Base-by-base conservation (phyloP, 257 asterid species). In the Nemophila menziesii region DNA sequence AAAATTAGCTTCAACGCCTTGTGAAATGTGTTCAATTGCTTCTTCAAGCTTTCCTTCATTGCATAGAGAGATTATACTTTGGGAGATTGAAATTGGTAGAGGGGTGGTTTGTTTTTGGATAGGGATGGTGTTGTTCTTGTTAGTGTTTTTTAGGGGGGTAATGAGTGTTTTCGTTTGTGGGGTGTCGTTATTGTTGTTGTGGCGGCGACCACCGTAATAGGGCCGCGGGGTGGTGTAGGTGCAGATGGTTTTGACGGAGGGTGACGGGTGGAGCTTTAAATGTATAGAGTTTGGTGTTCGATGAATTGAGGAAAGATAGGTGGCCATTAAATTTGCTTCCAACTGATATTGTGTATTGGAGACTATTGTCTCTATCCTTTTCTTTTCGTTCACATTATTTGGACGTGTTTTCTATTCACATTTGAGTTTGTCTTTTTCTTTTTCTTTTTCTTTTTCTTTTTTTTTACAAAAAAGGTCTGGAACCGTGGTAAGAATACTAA, bases 21-120 rank as follows among this genome's bases (percentile, higher is more conserved):
- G 63, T 22, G 49, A 44, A 37, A 69, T 57, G 20, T 48, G 42
- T 13, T 61, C 61, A 27, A 64, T 46, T 8, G 54, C 77, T 60
- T 64, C 49, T 37, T 69, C 33, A 46, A 64, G 16, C 33, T 60
- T 69, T 19, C 77, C 72, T 43, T 64, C 63, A 16, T 53, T 23
- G 45, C 69, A 61, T 5, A 65, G 42, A 9, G 61, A 34, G 19
- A 43, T 17, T 36, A 69, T 56, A 60, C 57, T 49, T 20, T 45
- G 58, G 8, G 44, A 44, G 12, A 19, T 0, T 4, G 33, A 9
- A 7, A 21, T 22, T 38, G 51, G 26, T n/a, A n/a, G n/a, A n/a
- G n/a, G n/a, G 39, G 1, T 24, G 38, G 51, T 46, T 20, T 50
- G 60, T 33, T 52, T 52, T 23, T 40, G 18, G 10, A 22, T 18